phyloP scores from a whole-genome alignment of 768 basidiomycete species.

The Boletus reticuloceps region DNA sequence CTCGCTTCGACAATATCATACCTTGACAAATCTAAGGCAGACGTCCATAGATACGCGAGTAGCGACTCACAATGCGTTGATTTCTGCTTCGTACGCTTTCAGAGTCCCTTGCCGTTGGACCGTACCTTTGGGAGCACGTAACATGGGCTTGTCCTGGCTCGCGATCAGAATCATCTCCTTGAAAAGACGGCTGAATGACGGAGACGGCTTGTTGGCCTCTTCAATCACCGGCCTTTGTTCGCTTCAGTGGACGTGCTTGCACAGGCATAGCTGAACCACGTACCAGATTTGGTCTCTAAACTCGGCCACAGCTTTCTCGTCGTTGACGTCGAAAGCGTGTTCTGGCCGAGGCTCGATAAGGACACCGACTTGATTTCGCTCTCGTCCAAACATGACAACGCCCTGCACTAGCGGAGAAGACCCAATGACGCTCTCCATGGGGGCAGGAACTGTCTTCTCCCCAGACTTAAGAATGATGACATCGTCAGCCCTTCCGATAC shows the following conservation, averaged over 20 bases:
- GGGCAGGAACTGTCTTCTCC: slow-evolving; percentile 33
- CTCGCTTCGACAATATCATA: background rate
- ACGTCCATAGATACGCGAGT: background rate
- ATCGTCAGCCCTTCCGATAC: slow-evolving; percentile 38
- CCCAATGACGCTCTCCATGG: slow-evolving; percentile 24
- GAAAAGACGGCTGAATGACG: slow-evolving; percentile 42
- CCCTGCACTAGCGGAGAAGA: slow-evolving; percentile 19
- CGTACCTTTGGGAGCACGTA: slow-evolving; percentile 34
- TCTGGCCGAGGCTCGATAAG: slow-evolving; percentile 27
- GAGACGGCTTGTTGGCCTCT: slow-evolving; percentile 38
- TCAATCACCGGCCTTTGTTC: slow-evolving; percentile 36
- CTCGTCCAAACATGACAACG: slow-evolving; percentile 31
- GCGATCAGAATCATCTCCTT: slow-evolving; percentile 52
- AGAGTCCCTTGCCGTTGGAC: slow-evolving; percentile 16
- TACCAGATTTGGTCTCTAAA: slow-evolving; percentile 26
- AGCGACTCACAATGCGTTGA: slow-evolving; percentile 19
- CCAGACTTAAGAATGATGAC: slow-evolving; percentile 30
- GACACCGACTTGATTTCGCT: slow-evolving; percentile 28
- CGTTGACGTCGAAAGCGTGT: slow-evolving; percentile 4
- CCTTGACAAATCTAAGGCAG: background rate
- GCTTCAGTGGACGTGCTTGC: too few species aligned
- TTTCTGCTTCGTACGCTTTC: slow-evolving; percentile 26
- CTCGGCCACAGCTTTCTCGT: slow-evolving; percentile 2
- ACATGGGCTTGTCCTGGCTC: slow-evolving; percentile 37
- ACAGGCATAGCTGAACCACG: background rate